These are phyloP conservation scores for Diplodia corticola DNA, from an alignment of 2,329 filamentous ascomycete genomes.

Conservation along the genomic window DNA sequence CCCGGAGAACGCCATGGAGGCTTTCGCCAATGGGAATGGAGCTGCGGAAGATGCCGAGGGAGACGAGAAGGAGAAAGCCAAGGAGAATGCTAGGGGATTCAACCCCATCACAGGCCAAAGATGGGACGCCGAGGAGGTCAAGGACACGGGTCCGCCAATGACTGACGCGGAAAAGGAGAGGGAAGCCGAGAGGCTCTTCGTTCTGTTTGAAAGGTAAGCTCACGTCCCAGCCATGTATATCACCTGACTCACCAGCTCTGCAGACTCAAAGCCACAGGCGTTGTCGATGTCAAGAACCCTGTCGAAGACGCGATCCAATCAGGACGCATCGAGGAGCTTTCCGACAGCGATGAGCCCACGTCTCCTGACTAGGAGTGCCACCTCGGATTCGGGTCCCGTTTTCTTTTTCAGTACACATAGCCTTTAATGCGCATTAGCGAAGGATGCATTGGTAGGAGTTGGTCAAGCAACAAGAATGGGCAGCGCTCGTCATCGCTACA, in stretches of 20 bases:
- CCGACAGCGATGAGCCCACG: slow-evolving; percentile 15
- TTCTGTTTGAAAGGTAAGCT: slow-evolving; percentile 79
- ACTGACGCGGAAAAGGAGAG: slow-evolving; percentile 87
- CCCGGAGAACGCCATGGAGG: slow-evolving; percentile 64
- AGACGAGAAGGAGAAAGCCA: slow-evolving; percentile 25
- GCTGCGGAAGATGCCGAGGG: not conserved
- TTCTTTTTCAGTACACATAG: slow-evolving; percentile 14
- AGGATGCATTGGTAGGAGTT: slow-evolving; percentile 22
- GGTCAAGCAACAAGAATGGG: slow-evolving; percentile 12
- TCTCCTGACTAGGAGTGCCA: not conserved
- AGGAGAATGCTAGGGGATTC: slow-evolving; percentile 45
- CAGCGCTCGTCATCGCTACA: not conserved
- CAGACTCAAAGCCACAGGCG: slow-evolving; percentile 70
- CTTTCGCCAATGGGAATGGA: slow-evolving; percentile 41
- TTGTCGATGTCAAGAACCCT: slow-evolving; percentile 77
- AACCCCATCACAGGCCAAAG: slow-evolving; percentile 90
- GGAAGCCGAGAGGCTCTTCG: slow-evolving; percentile 86
- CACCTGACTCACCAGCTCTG: slow-evolving; percentile 19
- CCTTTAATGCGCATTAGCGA: slow-evolving; percentile 23
- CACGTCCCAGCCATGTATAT: too few species aligned
- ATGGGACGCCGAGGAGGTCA: slow-evolving; percentile 62
- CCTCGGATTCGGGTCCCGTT: not conserved
- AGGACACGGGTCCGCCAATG: slow-evolving; percentile 68
- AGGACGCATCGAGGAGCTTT: slow-evolving; percentile 69
- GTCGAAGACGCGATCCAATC: slow-evolving; percentile 68